Conservation (phyloP, 2,329 filamentous ascomycete genomes). For the Calonectria montana region DNA sequence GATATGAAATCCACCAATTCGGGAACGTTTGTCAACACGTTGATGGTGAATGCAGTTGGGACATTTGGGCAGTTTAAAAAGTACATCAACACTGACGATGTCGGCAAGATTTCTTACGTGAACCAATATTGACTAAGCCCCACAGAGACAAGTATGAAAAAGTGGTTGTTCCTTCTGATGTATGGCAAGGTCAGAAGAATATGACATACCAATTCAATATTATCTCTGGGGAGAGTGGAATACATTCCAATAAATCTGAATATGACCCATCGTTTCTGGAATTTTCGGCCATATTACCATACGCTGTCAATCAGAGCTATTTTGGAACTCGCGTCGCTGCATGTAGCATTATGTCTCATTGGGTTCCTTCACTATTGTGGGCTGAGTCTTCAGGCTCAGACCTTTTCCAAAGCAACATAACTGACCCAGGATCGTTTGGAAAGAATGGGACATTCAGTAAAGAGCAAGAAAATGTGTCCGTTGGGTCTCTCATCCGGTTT, state of each 20-base stretch:
- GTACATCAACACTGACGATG: background rate
- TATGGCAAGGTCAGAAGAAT: background rate
- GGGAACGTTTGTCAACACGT: background rate
- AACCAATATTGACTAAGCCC: background rate
- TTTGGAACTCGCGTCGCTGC: background rate
- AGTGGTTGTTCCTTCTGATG: background rate
- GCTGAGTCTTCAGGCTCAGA: background rate
- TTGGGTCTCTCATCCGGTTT: background rate
- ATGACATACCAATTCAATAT: background rate
- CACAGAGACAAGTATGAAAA: background rate
- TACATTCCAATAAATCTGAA: background rate
- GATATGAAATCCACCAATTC: background rate
- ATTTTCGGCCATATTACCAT: slow-evolving; percentile 4
- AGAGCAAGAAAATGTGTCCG: background rate
- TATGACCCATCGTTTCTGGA: background rate
- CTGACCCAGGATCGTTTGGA: background rate
- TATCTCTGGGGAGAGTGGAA: background rate
- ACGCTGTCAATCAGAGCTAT: background rate
- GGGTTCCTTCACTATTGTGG: slow-evolving; percentile 1
- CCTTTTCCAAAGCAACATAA: slow-evolving; percentile 1
- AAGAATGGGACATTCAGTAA: background rate
- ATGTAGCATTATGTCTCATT: slow-evolving; percentile 17
- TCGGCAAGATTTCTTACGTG: background rate
- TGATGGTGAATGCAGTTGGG: background rate
- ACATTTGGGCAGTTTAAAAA: slow-evolving; percentile 4